Evolutionary conservation across 106 monocot species (phyloP), one percentile per base, ranked within the genome.

Genomic region (Narthecium ossifragum): DNA sequence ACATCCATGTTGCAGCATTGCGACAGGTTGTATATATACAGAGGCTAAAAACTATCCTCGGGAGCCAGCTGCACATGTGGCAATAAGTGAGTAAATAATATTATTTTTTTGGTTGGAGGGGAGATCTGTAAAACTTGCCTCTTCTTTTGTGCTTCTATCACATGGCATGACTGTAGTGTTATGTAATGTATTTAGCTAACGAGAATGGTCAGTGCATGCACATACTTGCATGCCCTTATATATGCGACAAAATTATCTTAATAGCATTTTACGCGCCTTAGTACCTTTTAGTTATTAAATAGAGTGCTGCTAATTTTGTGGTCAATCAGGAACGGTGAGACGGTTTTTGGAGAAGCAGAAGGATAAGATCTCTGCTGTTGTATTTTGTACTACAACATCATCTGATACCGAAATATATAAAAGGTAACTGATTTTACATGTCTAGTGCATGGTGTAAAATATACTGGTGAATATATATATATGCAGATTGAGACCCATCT

Each of bases 381-480:
- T 98, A 28, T 98, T 98, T 67, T 98, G 91, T 59, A 91, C 84
- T 4, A 88, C 79, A 6, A 77, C 87, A 70, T 67, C 84, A 52
- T 69, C 84, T 69, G 98, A 98, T 73, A 98, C 98, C 34, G 98
- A 98, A 71, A 98, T 98, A 72, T 98, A 98, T 59, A 98, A 91
- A 67, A 87, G 98, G 98, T 98, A 61, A 30, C 13, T 37, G 21
- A 6, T 24, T 36, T 23, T 43, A 43, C 43, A 17, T 13, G 43
- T 43, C 43, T 43, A 4, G 18, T 43, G 43, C 43, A n/a, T 43
- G 43, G 12, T 43, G 43, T 43, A 2, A 33, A 24, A 66, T 6
- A 34, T n/a, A 43, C 13, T 24, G n/a, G 15, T 6, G 37, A 37
- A 39, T 24, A 62, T 33, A 45, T 25, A 25, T 43, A 53, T n/a